Conservation (phyloP, 352 stramenopile species). For the Nothophytophthora sp. region DNA sequence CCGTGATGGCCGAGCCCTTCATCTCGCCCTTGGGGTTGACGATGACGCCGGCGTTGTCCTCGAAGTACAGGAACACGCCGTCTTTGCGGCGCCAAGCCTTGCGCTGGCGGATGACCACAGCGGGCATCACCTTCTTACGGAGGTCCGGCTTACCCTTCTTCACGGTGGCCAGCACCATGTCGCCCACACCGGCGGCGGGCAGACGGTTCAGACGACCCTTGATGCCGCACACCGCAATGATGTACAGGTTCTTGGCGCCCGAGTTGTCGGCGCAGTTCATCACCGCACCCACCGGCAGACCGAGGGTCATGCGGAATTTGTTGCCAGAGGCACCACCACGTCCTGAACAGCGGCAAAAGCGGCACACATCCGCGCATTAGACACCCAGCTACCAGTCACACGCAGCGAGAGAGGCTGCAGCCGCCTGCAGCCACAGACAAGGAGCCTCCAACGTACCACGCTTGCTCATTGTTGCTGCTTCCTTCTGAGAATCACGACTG, state of each 20-base stretch:
- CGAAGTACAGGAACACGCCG: conserved; percentile 99
- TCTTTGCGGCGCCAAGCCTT: conserved; percentile 99
- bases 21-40: conserved; percentile 99
- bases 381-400: too few relatives aligned
- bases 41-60: conserved; percentile 99
- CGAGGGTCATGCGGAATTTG: conserved; percentile 99
- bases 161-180: conserved; percentile 99
- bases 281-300: conserved; percentile 98
- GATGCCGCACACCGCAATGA: conserved; percentile 99
- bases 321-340: conserved; percentile 96
- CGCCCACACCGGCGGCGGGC: conserved; percentile 97
- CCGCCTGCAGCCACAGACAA: too few relatives aligned
- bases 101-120: conserved; percentile 99
- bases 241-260: conserved; percentile 99
- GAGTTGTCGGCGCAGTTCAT: conserved; percentile 99
- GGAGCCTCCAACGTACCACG: conserved; percentile 70
- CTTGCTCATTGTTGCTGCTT: conserved; percentile 85
- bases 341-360: too few relatives aligned
- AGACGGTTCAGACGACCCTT: conserved; percentile 99
- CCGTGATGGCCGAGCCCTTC: conserved; percentile 99
- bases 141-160: conserved; percentile 99
- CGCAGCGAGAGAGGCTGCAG: too few relatives aligned
- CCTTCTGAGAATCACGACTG: conserved; percentile 87
- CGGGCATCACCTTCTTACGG: conserved; percentile 99
- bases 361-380: too few relatives aligned